Percentiles rank a stretch among this genome's conserved stretches.
Evolutionary conservation across 2,329 filamentous ascomycete species (phyloP).

Genomic region (Beauveria medogensis): DNA sequence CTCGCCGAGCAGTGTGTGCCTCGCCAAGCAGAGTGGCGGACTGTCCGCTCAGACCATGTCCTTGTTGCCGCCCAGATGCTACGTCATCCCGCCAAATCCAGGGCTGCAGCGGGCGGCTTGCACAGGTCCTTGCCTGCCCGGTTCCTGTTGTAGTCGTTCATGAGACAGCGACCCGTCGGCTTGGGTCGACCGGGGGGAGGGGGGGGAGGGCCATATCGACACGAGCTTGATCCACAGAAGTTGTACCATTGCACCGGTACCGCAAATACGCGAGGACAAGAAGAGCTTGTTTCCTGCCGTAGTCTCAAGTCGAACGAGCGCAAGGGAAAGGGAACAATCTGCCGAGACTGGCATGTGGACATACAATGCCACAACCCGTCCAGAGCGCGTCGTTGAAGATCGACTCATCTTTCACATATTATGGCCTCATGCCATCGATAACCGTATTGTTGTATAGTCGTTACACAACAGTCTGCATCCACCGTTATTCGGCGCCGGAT

Average conservation of each 20-base stretch:
- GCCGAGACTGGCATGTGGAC: neutral
- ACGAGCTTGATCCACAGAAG: neutral
- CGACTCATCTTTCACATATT: no score
- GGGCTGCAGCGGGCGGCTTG: neutral
- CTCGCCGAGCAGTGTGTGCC: neutral
- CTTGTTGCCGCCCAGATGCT: no score
- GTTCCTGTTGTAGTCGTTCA: neutral
- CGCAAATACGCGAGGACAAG: neutral
- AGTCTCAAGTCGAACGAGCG: neutral
- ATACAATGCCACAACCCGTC: neutral
- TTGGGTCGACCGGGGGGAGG: conserved; percentile 1
- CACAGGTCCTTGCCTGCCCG: neutral
- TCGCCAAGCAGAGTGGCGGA: no score
- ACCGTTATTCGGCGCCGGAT: no score
- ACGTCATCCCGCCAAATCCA: neutral
- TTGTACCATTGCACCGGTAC: neutral
- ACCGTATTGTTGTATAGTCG: neutral
- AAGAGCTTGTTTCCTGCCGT: neutral
- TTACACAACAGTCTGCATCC: neutral
- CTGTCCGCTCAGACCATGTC: no score
- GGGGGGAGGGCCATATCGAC: neutral
- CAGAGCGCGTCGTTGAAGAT: neutral
- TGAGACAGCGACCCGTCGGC: conserved; percentile 7
- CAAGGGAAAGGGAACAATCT: neutral
- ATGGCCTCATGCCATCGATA: neutral